Base-by-base conservation (phyloP, 257 asterid species). In the Dorcoceras hygrometricum region DNA sequence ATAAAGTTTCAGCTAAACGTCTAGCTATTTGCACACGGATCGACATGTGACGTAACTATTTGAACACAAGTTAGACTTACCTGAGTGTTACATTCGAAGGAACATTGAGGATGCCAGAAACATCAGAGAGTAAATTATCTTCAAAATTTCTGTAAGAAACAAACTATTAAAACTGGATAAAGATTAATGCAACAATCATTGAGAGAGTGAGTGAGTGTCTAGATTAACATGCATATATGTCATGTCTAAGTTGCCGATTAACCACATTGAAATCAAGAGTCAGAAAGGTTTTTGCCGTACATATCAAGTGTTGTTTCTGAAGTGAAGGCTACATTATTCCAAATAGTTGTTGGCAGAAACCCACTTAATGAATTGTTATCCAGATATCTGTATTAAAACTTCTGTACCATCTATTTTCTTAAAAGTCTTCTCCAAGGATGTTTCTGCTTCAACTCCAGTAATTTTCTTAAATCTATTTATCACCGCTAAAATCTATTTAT, bases 311-410 rank as follows among this genome's bases (percentile, higher is more conserved):
- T 75, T 66, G 80, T 54, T 8, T 78, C 61, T 31, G 79, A 36
- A 56, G 80, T 59, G 76, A 84, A 77, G 70, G 22, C 75, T 70
- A 66, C 73, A 48, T 75, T 75, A 63, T 77, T 72, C 89, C 89
- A 84, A 73, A 84, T 77, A 71, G 57, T 78, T 16, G 85, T 72
- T 56, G 89, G 89, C 58, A 84, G 82, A 23, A 59, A 79, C 65
- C 89, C 89, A 22, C 83, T 84, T 78, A 84, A 61, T 36, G 29
- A 25, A 63, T 84, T 84, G 73, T 77, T 69, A 28, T 73, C 62
- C 65, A 84, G 75, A 68, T 66, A 24, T 80, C 89, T 84, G 31
- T 29, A 22, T 67, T 5, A 32, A 65, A 57, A 71, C 23, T n/a
- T n/a, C n/a, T n/a, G n/a, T n/a, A n/a, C n/a, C n/a, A n/a, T n/a